Base-by-base conservation (phyloP, 2,329 filamentous ascomycete species). In the Amylocarpus encephaloides region DNA sequence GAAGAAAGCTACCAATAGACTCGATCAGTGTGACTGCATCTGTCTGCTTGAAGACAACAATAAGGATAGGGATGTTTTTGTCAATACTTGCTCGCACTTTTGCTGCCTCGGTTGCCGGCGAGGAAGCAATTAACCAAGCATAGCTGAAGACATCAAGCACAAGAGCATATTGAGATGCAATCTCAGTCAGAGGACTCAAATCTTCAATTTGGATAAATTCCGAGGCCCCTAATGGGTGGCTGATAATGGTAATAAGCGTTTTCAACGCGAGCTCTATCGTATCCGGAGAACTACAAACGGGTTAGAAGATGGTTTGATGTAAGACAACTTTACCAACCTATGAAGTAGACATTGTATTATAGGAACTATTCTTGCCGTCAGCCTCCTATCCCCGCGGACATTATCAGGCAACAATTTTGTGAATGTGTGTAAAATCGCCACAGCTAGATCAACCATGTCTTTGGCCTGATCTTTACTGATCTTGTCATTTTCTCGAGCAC, bases 371-470 rank as follows among this genome's bases (percentile, higher is more conserved):
- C 82, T 71, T 22, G 65, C 70, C 3, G 76, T 67, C 29, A 85
- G 71, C 57, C 71, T 76, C 12, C 66, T 56, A 15, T 76, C 67
- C 15, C 68, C 66, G 38, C 67, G 69, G 5, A 69, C 69, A 2
- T 70, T 66, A 3, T 73, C 70, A 0, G 82, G 76, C 3, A 86
- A 67, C 10, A 86, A 66, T 6, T 74, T 67, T 0, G 75, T 67
- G 61, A 87, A 86, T 0, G 77, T 80, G 61, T 85, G 78, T 5
- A 86, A 63, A 11, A 87, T 76, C 29, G 78, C 76, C 3, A 84
- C 77, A 3, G 77, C 80, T 12, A 86, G 68, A 57, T 80, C 76
- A 9, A 84, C 69, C 80, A 86, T 84, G 53, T 80, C 73, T 52
- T 70, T 75, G 11, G 74, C 70, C 53, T 83, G 72, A 18, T 71